These are phyloP conservation scores for Lachancea lanzarotensis DNA, from an alignment of 805 yeast genomes.

Conservation along the genomic window DNA sequence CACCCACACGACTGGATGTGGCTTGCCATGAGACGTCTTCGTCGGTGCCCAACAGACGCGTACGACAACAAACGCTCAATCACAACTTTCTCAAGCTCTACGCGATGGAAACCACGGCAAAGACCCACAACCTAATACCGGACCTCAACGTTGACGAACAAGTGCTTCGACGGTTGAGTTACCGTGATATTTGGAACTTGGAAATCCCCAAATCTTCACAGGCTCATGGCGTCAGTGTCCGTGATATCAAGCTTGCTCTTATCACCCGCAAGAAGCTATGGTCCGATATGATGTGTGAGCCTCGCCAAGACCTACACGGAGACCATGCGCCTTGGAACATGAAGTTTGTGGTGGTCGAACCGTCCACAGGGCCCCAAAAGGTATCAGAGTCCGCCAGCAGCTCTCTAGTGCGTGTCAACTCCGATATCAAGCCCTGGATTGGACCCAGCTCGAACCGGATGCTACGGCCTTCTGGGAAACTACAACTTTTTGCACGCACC, in stretches of 20 bases:
- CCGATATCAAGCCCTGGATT: conserved; percentile 27
- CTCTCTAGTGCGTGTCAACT: conserved; percentile 23
- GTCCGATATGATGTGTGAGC: conserved; percentile 24
- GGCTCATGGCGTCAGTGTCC: conserved; percentile 12
- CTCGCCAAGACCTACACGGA: conserved; percentile 28
- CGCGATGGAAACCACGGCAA: conserved; percentile 25
- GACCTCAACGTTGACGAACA: conserved; percentile 28
- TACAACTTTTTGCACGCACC: conserved; percentile 16
- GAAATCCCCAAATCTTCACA: conserved; percentile 14
- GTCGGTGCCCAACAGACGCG: conserved; percentile 19
- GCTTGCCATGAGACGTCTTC: not conserved
- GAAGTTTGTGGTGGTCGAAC: conserved; percentile 9
- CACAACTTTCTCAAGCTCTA: conserved; percentile 27
- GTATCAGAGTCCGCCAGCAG: conserved; percentile 3
- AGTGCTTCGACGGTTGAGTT: conserved; percentile 18
- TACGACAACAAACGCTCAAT: conserved; percentile 23
- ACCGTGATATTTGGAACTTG: conserved; percentile 18
- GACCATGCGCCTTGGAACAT: conserved; percentile 25
- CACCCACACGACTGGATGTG: not conserved
- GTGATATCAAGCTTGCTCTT: conserved; percentile 27
- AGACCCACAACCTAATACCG: conserved; percentile 22
- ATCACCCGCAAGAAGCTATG: conserved; percentile 28
- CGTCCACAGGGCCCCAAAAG: not conserved
- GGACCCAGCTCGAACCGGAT: conserved; percentile 11
- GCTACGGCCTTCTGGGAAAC: conserved; percentile 29